Percentiles rank a stretch among this genome's conserved stretches.
Conservation (phyloP, 148 eudicot species). For the Selenicereus undatus region DNA sequence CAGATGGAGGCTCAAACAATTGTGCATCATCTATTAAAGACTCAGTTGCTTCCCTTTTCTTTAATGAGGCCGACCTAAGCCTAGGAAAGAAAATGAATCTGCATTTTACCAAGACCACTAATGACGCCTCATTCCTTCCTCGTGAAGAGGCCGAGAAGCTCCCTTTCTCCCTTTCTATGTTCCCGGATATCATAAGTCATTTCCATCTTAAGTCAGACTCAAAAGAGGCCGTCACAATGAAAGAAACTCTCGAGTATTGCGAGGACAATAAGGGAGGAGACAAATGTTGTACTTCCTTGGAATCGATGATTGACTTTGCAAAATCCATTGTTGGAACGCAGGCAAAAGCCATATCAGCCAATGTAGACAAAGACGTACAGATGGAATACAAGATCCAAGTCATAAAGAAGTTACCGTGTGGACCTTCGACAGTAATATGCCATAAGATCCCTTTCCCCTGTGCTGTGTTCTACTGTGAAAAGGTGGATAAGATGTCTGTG, state of each 20-base stretch:
- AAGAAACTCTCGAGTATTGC: conserved; percentile 23
- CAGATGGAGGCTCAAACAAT: background rate
- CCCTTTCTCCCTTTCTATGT: conserved; percentile 5
- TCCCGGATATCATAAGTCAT: conserved; percentile 11
- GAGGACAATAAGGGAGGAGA: conserved; percentile 19
- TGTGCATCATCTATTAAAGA: conserved; percentile 7
- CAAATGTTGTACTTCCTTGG: conserved; percentile 24
- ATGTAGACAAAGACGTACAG: conserved; percentile 21
- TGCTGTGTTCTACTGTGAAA: conserved; percentile 24
- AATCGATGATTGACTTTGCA: conserved; percentile 25
- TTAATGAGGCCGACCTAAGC: conserved; percentile 20
- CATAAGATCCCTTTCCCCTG: conserved; percentile 29
- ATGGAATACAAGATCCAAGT: conserved; percentile 26
- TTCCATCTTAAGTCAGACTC: conserved; percentile 15
- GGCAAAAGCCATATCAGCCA: conserved; percentile 23
- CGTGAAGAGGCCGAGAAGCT: conserved; percentile 21
- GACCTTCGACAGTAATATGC: conserved; percentile 4
- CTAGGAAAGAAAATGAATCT: conserved; percentile 26
- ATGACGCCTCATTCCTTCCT: conserved; percentile 19
- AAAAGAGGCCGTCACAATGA: conserved; percentile 16
- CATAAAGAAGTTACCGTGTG: conserved; percentile 21
- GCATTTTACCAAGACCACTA: conserved; percentile 18
- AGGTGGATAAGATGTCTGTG: conserved; percentile 13
- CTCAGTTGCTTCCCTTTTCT: conserved; percentile 22
- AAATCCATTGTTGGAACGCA: conserved; percentile 18